These are phyloP conservation scores for Sorghum bicolor DNA, from an alignment of 176 grass and related monocot species.

Conservation along the genomic window Sorghum_bicolor_NCBIv3 NC_012871.2:76589001-76589500, in stretches of 20 bases:
- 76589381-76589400: conserved; percentile 72
- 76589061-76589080: conserved; percentile 6
- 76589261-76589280: conserved; percentile 28
- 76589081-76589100: conserved; percentile 26
- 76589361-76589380: conserved; percentile 35
- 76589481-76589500: conserved; percentile 66
- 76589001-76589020: background rate
- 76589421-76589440: conserved; percentile 32
- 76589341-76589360: conserved; percentile 33
- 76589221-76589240: conserved; percentile 23
- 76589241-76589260: conserved; percentile 46
- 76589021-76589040: background rate
- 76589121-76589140: conserved; percentile 22
- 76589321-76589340: conserved; percentile 57
- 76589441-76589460: conserved; percentile 65
- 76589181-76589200: conserved; percentile 6
- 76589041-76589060: background rate
- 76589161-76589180: conserved; percentile 25
- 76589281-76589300: background rate
- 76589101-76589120: background rate
- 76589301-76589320: conserved; percentile 45
- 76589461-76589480: conserved; percentile 76
- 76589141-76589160: conserved; percentile 13
- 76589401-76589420: conserved; percentile 7
- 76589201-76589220: conserved; percentile 29